phyloP scores from a whole-genome alignment of 345 rosid species.

The Stellera chamaejasme region DNA sequence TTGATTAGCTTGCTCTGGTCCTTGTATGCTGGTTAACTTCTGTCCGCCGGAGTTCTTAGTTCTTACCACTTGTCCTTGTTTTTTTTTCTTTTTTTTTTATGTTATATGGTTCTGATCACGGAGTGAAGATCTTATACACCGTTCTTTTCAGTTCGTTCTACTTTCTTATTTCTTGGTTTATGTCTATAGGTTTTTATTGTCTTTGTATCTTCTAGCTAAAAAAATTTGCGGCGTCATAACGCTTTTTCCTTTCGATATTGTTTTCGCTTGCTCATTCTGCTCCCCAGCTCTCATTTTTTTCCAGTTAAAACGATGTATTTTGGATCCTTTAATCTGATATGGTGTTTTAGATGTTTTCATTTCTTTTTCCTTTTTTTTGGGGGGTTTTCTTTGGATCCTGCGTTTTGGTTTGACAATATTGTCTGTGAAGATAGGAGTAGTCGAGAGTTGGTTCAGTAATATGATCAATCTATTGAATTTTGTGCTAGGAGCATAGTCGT shows the following conservation, averaged over 20 bases:
- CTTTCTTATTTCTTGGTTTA: slow-evolving; percentile 6
- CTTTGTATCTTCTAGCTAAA: slow-evolving; percentile 2
- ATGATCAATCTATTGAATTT: no score
- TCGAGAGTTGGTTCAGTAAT: no score
- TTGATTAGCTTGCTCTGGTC: not conserved
- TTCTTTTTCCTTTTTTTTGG: not conserved
- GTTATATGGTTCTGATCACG: slow-evolving; percentile 20
- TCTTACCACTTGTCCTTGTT: not conserved
- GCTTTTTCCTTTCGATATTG: slow-evolving; percentile 3
- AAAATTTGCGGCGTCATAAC: slow-evolving; percentile 13
- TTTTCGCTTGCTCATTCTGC: slow-evolving; percentile 1
- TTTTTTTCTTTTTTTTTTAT: slow-evolving; percentile 9
- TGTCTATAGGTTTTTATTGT: no score
- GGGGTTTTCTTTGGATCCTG: not conserved
- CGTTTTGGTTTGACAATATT: not conserved
- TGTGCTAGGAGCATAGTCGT: not conserved
- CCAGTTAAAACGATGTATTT: not conserved
- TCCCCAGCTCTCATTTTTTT: slow-evolving; percentile 4
- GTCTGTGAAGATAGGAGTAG: no score
- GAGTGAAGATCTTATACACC: slow-evolving; percentile 15
- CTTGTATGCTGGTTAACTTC: slow-evolving; percentile 2
- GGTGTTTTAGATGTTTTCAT: not conserved
- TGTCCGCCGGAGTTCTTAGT: slow-evolving; percentile 1
- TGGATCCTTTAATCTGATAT: slow-evolving; percentile 1
- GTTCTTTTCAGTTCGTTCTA: slow-evolving; percentile 10